phyloP scores from a whole-genome alignment of 2,329 filamentous ascomycete species.

The Neonectria sp. region DNA sequence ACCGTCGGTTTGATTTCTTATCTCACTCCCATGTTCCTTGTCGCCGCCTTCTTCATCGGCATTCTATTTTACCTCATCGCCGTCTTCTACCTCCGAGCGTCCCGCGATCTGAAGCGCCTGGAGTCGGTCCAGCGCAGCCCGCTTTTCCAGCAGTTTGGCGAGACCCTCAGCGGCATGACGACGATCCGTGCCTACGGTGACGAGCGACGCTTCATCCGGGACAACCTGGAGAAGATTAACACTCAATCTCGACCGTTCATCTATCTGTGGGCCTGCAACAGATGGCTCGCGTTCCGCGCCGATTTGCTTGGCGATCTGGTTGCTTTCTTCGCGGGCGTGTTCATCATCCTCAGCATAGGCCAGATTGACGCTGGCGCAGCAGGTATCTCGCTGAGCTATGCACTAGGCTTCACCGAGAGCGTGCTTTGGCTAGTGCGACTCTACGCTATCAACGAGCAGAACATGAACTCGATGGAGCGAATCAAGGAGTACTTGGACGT shows the following conservation, averaged over 20 bases:
- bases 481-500: constrained; percentile 98
- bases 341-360: constrained; percentile 88
- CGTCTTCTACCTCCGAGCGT: constrained; percentile 90
- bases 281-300: constrained; percentile 95
- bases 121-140: constrained; percentile 96
- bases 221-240: constrained; percentile 91
- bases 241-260: constrained; percentile 94
- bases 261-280: constrained; percentile 95
- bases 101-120: constrained; percentile 94
- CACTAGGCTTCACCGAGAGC: constrained; percentile 96
- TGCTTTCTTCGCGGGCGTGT: constrained; percentile 92
- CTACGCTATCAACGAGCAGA: constrained; percentile 96
- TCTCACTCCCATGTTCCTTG: constrained; percentile 92
- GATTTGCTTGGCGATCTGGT: constrained; percentile 93
- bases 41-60: constrained; percentile 89
- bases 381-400: constrained; percentile 94
- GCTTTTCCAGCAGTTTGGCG: constrained; percentile 97
- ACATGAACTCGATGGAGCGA: constrained; percentile 99
- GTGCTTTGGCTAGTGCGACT: constrained; percentile 96
- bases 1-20: constrained; percentile 89
- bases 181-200: constrained; percentile 98
- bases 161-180: constrained; percentile 94
- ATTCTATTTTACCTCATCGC: constrained; percentile 87
- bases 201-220: constrained; percentile 91
- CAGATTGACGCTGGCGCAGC: constrained; percentile 91